Evolutionary conservation across 2,329 filamentous ascomycete species (phyloP).

Genomic region (Ophiostoma triangulosporum): DNA sequence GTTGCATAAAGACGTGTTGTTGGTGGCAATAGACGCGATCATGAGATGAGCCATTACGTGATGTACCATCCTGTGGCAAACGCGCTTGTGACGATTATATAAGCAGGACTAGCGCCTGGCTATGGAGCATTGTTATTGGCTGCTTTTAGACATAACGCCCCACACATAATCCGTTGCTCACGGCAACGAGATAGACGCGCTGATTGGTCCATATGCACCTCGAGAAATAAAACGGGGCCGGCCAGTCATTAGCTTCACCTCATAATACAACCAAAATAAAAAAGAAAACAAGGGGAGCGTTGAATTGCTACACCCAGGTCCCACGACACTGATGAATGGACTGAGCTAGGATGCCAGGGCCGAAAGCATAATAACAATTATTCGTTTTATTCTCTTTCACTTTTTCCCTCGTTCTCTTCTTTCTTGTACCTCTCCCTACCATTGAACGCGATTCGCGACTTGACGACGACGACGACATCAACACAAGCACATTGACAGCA

Average conservation of each 20-base stretch:
- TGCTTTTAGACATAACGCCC: background rate
- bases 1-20: too few species aligned
- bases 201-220: conserved; percentile 9
- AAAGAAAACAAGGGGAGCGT: conserved; percentile 5
- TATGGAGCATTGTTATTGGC: background rate
- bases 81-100: too few species aligned
- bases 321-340: background rate
- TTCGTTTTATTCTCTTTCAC: background rate
- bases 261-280: conserved; percentile 6
- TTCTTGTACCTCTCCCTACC: background rate
- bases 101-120: too few species aligned
- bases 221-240: conserved; percentile 11
- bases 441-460: background rate
- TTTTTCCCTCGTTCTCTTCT: background rate
- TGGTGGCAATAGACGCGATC: too few species aligned
- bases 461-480: background rate
- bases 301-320: background rate
- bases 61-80: too few species aligned
- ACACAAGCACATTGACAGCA: background rate
- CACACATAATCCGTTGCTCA: conserved; percentile 12
- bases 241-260: background rate
- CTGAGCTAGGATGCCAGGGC: conserved; percentile 5
- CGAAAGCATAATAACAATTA: conserved; percentile 9
- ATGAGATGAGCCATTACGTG: too few species aligned
- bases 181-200: conserved; percentile 16